Conservation (phyloP, 148 eudicot genomes). For the Salicornia ramosissima region DNA sequence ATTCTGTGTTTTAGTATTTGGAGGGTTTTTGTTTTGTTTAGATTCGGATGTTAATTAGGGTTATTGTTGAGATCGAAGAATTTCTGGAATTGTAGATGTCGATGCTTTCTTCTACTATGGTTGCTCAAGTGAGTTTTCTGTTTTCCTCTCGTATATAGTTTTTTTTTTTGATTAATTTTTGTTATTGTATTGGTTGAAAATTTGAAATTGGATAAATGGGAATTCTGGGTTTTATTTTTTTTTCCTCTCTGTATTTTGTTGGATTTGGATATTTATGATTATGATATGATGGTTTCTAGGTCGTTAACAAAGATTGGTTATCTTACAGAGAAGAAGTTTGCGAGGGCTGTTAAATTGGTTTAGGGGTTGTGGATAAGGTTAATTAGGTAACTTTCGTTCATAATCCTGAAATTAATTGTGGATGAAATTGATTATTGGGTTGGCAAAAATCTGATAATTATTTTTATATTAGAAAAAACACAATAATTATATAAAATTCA, state of each 20-base stretch:
- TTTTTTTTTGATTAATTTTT: neutral
- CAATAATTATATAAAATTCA: too few relatives aligned
- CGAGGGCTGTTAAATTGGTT: neutral
- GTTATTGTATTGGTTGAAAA: neutral
- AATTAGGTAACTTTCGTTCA: too few relatives aligned
- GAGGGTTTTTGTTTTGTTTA: neutral
- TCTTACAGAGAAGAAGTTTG: neutral
- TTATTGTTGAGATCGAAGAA: conserved; percentile 10
- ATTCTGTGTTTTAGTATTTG: neutral
- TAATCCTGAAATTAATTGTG: too few relatives aligned
- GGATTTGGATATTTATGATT: neutral
- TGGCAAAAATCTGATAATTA: neutral
- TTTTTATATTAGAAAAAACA: too few relatives aligned
- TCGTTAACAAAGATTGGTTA: too few relatives aligned
- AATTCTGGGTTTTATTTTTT: neutral
- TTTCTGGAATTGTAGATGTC: neutral
- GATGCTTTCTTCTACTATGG: conserved; percentile 40
- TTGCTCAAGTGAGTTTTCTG: conserved; percentile 34
- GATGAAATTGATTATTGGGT: too few relatives aligned
- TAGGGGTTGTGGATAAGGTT: neutral
- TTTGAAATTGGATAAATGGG: neutral
- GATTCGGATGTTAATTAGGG: conserved; percentile 3
- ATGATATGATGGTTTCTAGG: too few relatives aligned
- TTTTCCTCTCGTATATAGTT: neutral
- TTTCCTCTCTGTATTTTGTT: neutral